Conservation (phyloP, 129 eudicot species). For the Arctium minus region DNA sequence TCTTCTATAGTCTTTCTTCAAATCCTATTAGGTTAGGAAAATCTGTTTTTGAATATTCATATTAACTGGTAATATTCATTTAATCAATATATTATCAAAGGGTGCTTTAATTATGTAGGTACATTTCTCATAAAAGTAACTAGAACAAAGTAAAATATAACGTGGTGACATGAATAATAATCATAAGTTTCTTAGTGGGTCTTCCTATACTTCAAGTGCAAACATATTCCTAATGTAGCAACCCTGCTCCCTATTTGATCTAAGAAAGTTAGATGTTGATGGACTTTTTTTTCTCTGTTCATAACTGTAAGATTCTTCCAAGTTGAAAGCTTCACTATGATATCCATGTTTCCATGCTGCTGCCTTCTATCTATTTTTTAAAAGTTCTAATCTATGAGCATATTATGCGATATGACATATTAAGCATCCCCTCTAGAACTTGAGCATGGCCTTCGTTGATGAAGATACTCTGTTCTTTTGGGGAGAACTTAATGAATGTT, state of each 20-base stretch:
- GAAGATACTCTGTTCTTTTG: no score
- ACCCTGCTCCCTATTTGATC: not conserved
- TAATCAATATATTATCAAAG: not conserved
- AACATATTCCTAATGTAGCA: not conserved
- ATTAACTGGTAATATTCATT: not conserved
- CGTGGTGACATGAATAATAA: not conserved
- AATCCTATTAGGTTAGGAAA: conserved; percentile 4
- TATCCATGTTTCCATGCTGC: not conserved
- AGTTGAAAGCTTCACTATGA: not conserved
- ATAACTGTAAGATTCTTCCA: not conserved
- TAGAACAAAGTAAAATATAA: not conserved
- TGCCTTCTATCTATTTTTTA: no score
- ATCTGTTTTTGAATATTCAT: not conserved
- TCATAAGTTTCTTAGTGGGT: not conserved
- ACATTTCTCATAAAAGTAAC: not conserved
- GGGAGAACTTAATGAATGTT: no score
- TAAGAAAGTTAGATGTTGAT: not conserved
- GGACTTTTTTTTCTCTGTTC: not conserved
- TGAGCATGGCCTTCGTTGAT: no score
- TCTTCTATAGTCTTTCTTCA: not conserved
- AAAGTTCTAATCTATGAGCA: no score
- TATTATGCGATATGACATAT: no score
- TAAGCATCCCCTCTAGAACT: no score
- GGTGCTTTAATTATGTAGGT: not conserved
- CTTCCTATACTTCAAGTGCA: not conserved